Percentiles rank a stretch among this genome's conserved stretches.
phyloP scores from a whole-genome alignment of 1,284 basidiomycete genomes.

The Afroboletus lepidellus region DNA sequence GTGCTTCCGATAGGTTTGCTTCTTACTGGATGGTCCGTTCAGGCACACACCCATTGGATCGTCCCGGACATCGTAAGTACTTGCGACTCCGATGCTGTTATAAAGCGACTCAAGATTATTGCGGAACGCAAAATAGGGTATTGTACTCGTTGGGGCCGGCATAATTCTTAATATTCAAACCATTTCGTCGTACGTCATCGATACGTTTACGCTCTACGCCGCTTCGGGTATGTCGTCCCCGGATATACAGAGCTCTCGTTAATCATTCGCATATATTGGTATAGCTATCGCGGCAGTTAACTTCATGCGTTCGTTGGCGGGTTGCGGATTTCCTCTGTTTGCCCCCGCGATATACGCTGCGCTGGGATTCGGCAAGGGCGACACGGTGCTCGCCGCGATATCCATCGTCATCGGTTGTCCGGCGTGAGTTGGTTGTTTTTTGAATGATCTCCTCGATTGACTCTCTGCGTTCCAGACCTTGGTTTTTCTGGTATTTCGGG shows the following conservation, averaged over 20 bases:
- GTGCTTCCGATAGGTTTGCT: too few relatives aligned
- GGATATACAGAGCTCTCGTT: too few relatives aligned
- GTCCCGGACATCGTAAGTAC: too few relatives aligned
- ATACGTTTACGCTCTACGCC: slow-evolving; percentile 53
- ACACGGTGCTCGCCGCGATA: slow-evolving; percentile 56
- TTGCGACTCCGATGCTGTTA: too few relatives aligned
- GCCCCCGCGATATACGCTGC: slow-evolving; percentile 61
- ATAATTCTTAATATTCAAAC: slow-evolving; percentile 45
- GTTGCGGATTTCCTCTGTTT: slow-evolving; percentile 69
- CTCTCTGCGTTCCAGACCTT: slow-evolving; percentile 10
- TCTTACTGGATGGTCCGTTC: too few relatives aligned
- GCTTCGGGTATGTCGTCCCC: slow-evolving; percentile 49
- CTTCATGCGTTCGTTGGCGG: slow-evolving; percentile 56
- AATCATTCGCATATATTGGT: slow-evolving; percentile 2
- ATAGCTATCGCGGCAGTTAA: slow-evolving; percentile 58
- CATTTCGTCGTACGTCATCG: slow-evolving; percentile 54
- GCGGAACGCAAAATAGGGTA: too few relatives aligned
- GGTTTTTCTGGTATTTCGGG: slow-evolving; percentile 27
- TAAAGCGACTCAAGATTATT: too few relatives aligned
- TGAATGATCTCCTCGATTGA: neutral
- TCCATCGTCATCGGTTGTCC: slow-evolving; percentile 62
- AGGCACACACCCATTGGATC: too few relatives aligned
- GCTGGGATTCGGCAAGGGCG: slow-evolving; percentile 64
- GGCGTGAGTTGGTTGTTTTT: slow-evolving; percentile 43
- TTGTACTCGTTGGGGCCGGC: too few relatives aligned